Evolutionary conservation across 345 rosid species (phyloP), one percentile per base, ranked within the genome.

Genomic region (Cardiospermum halicacabum): DNA sequence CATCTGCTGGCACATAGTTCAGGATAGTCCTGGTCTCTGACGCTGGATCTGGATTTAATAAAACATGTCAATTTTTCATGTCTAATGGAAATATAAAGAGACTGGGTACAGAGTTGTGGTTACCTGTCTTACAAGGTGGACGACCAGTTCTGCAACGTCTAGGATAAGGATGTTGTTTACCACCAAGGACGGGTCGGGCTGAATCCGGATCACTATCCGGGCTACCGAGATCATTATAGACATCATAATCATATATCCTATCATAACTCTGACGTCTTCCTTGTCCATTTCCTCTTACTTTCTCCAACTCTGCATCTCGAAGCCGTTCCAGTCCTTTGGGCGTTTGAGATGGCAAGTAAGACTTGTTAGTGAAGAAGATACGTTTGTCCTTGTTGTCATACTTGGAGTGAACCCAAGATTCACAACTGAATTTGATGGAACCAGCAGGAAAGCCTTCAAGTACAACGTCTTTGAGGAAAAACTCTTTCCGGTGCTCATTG

Each of bases 1-100:
- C 98, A 42, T 89, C 96, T 53, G 96, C 75, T 0, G 96, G 98
- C 21, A 92, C 96, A 28, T 89, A 92, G 55, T 83, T 4, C 11
- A 12, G 26, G 3, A 58, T 55, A n/a, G 64, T 32, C 54, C 72
- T 82, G 60, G 60, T 47, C 81, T 92, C 98, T 5, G 84, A 49
- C 3, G 18, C 21, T 11, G 80, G 82, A 72, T 85, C 91, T 88
- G 70, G 76, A 55, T 9, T 7, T 87, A 11, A 8, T 49, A 22
- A 5, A n/a, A 15, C n/a, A 9, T 13, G n/a, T 18, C n/a, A 10
- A 19, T 39, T 39, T n/a, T 9, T 39, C 43, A 39, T 39, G 12
- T 39, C 37, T 4, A 34, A 34, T 6, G 3, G 7, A 32, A 32
- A 32, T 3, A 32, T 3, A 32, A 32, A 32, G 7, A 32, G 7